Evolutionary conservation across 2,329 filamentous ascomycete species (phyloP).

Genomic region (Volutella citrinella): DNA sequence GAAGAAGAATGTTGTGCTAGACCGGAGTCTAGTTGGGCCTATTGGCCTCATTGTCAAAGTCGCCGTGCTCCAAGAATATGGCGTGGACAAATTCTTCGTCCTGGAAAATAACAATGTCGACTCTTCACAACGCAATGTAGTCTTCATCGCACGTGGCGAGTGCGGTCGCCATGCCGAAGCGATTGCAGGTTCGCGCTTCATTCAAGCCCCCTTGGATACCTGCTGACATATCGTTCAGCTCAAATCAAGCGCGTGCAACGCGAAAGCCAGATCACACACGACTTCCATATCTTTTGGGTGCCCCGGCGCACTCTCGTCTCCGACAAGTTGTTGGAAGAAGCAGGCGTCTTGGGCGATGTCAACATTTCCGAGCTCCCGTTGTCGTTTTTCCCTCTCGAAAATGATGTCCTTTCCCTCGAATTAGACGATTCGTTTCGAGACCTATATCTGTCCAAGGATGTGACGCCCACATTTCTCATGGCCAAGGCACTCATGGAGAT

Average conservation of each 20-base stretch:
- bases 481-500: constrained; percentile 92
- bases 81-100: constrained; percentile 96
- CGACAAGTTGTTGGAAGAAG: constrained; percentile 87
- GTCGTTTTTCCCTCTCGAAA: constrained; percentile 87
- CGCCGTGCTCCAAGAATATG: constrained; percentile 92
- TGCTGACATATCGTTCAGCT: constrained; percentile 53
- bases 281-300: constrained; percentile 96
- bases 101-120: constrained; percentile 95
- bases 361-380: constrained; percentile 84
- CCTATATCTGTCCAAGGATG: constrained; percentile 85
- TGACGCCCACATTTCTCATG: constrained; percentile 83
- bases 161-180: constrained; percentile 78
- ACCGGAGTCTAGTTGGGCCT: constrained; percentile 84
- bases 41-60: constrained; percentile 93
- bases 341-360: constrained; percentile 88
- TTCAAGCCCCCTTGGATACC: background rate
- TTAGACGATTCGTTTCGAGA: constrained; percentile 83
- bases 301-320: constrained; percentile 88
- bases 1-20: constrained; percentile 97
- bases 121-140: constrained; percentile 88
- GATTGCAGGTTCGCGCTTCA: constrained; percentile 72
- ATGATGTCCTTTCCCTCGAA: constrained; percentile 87
- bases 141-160: constrained; percentile 91
- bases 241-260: constrained; percentile 88
- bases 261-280: constrained; percentile 86